Conservation (phyloP, 2,329 filamentous ascomycete genomes). For the Nectriaceae sp. region DNA sequence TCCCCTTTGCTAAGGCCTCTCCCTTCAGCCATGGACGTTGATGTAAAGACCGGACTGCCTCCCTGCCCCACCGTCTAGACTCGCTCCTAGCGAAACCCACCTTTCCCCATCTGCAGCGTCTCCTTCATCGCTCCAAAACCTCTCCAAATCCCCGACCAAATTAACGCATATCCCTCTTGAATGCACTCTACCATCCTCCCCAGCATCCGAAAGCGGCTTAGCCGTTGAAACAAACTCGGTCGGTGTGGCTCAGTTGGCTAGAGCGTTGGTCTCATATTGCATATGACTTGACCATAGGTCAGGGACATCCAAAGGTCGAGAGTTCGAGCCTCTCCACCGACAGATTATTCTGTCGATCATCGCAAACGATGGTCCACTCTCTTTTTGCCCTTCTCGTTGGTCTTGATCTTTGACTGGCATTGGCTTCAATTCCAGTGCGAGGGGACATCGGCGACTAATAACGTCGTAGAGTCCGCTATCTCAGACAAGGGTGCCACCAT, state of each 20-base stretch:
- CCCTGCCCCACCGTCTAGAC: neutral
- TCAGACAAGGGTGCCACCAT: neutral
- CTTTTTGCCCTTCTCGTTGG: neutral
- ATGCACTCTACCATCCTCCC: neutral
- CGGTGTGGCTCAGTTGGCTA: constrained; percentile 32
- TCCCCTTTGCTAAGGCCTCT: too few species aligned
- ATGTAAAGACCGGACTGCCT: neutral
- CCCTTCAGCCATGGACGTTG: neutral
- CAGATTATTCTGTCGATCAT: constrained; percentile 4
- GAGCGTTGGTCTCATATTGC: constrained; percentile 31
- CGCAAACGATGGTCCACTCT: neutral
- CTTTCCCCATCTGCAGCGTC: neutral
- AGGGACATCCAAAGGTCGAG: constrained; percentile 32
- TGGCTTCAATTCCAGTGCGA: too few species aligned
- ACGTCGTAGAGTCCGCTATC: constrained; percentile 5
- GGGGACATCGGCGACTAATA: too few species aligned
- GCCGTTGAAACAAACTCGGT: constrained; percentile 7
- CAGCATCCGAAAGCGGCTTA: constrained; percentile 16
- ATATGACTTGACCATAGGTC: constrained; percentile 24
- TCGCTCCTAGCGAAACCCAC: too few species aligned
- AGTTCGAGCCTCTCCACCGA: constrained; percentile 32
- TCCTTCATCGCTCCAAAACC: neutral
- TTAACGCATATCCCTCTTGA: constrained; percentile 1
- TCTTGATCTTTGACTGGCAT: constrained; percentile 3
- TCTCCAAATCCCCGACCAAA: neutral